phyloP scores from a whole-genome alignment of 805 yeast genomes.

The Metschnikowia colocasiae region DNA sequence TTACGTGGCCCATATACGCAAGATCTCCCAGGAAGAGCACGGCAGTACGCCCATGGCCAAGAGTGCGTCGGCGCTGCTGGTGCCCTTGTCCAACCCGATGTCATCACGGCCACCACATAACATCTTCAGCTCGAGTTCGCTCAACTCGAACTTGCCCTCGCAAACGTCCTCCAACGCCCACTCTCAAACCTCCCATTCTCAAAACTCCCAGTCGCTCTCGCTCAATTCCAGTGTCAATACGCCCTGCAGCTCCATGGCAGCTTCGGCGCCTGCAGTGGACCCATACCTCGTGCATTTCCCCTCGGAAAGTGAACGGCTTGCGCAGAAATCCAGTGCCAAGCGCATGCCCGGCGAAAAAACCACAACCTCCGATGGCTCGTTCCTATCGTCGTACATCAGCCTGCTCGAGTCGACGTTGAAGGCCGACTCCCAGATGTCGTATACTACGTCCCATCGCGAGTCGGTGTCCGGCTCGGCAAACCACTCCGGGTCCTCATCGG shows the following conservation, averaged over 20 bases:
- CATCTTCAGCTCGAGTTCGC: neutral
- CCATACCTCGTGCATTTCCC: constrained; percentile 4
- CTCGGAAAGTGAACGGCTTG: neutral
- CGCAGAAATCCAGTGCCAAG: neutral
- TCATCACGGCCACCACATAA: neutral
- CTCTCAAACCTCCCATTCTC: neutral
- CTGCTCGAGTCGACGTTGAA: constrained; percentile 37
- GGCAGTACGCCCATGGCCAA: constrained; percentile 4
- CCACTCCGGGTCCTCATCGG: constrained; percentile 12
- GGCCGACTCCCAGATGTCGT: constrained; percentile 21
- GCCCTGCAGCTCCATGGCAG: neutral
- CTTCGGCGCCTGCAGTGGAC: constrained; percentile 1
- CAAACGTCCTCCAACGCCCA: neutral
- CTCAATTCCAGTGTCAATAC: neutral
- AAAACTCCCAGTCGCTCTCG: neutral
- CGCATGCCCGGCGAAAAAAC: neutral
- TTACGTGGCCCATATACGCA: constrained; percentile 43
- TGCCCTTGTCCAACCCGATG: neutral
- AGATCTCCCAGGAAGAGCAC: constrained; percentile 39
- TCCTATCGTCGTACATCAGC: constrained; percentile 36
- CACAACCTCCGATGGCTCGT: constrained; percentile 17
- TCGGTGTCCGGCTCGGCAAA: constrained; percentile 9
- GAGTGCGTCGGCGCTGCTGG: constrained; percentile 4
- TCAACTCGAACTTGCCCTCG: neutral
- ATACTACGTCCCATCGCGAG: constrained; percentile 1